Conservation (phyloP, 2,329 filamentous ascomycete genomes). For the Botryotinia convoluta region DNA sequence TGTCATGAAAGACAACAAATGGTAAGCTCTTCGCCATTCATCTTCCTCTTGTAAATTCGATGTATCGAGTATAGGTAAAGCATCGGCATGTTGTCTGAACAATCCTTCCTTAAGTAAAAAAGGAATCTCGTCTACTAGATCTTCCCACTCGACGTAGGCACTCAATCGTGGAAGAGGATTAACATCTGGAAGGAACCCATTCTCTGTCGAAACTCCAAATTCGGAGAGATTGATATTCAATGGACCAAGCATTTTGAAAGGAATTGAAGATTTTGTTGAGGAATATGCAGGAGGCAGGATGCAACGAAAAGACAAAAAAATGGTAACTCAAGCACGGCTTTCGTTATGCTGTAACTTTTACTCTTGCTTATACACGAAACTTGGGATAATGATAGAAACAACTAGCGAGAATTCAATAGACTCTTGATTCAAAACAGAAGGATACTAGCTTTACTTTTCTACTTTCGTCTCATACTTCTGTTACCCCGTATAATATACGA, state of each 20-base stretch:
- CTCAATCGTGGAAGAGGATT: conserved; percentile 63
- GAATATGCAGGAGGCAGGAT: neutral
- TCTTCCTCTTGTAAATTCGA: conserved; percentile 59
- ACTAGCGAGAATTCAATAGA: neutral
- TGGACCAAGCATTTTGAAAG: conserved; percentile 30
- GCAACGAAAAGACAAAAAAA: neutral
- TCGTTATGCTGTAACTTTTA: neutral
- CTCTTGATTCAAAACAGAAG: neutral
- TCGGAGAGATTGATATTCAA: conserved; percentile 31
- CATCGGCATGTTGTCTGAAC: conserved; percentile 61
- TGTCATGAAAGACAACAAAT: conserved; percentile 72
- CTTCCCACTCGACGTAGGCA: conserved; percentile 82
- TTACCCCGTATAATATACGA: neutral
- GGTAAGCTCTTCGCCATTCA: conserved; percentile 81
- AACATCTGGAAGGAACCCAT: conserved; percentile 72
- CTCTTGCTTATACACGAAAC: neutral
- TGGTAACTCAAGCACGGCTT: neutral
- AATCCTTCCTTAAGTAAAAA: conserved; percentile 61
- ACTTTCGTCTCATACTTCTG: neutral
- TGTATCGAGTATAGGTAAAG: conserved; percentile 68
- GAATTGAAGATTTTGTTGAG: neutral
- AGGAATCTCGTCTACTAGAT: conserved; percentile 65
- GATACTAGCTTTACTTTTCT: neutral
- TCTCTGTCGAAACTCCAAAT: conserved; percentile 30
- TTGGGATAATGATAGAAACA: neutral